These are phyloP conservation scores for Insectozyma bohioensis DNA, from an alignment of 1,139 yeast species.

Conservation along the genomic window DNA sequence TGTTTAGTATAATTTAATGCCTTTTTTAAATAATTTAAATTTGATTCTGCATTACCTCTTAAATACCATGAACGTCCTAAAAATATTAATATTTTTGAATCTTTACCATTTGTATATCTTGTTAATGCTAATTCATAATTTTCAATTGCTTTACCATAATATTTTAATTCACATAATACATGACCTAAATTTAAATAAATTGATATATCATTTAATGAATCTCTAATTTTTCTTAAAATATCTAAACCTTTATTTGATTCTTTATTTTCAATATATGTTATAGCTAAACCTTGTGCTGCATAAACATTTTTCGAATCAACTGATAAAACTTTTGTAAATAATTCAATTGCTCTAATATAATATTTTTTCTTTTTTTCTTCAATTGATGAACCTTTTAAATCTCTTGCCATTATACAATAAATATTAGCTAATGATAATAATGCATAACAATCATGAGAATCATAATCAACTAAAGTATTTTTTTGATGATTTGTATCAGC, in stretches of 20 bases:
- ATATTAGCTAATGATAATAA: slow-evolving; percentile 87
- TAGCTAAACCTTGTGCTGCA: slow-evolving; percentile 98
- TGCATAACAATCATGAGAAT: slow-evolving; percentile 89
- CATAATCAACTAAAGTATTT: slow-evolving; percentile 76
- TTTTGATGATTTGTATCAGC: slow-evolving; percentile 80
- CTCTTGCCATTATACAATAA: slow-evolving; percentile 81
- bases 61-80: slow-evolving; percentile 91
- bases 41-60: slow-evolving; percentile 73
- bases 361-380: slow-evolving; percentile 72
- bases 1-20: slow-evolving; percentile 62
- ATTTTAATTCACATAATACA: slow-evolving; percentile 78
- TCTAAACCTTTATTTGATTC: slow-evolving; percentile 77
- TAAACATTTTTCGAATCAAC: slow-evolving; percentile 84
- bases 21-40: slow-evolving; percentile 54
- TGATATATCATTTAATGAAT: slow-evolving; percentile 80
- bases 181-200: slow-evolving; percentile 87
- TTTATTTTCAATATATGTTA: slow-evolving; percentile 85
- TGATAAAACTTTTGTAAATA: slow-evolving; percentile 83
- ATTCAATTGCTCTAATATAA: slow-evolving; percentile 83
- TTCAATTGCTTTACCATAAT: slow-evolving; percentile 84
- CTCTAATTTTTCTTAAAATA: slow-evolving; percentile 85
- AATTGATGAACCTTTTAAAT: slow-evolving; percentile 46
- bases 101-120: slow-evolving; percentile 63
- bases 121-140: slow-evolving; percentile 78
- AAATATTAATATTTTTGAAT: slow-evolving; percentile 64